Percentiles rank a stretch among this genome's conserved stretches.
Conservation (phyloP, 2,329 filamentous ascomycete species). For the Trichoderma oligosporum region DNA sequence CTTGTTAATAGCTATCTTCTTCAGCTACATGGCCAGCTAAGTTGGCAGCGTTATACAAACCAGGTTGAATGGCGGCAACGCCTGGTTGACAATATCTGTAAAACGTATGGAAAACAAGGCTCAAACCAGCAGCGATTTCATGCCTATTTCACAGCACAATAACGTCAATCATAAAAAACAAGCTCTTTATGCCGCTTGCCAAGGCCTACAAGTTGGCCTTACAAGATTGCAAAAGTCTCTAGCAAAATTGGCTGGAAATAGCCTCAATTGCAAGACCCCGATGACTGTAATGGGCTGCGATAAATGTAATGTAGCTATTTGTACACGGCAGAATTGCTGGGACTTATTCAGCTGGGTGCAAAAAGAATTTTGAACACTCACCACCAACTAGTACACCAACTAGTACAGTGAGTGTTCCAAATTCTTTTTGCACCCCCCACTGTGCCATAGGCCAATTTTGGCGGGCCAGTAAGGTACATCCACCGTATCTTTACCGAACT, state of each 20-base stretch:
- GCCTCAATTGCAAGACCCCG: neutral
- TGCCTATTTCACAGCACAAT: neutral
- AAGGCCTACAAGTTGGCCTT: neutral
- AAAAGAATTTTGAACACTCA: too few relatives aligned
- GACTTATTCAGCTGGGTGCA: too few relatives aligned
- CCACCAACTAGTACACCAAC: too few relatives aligned
- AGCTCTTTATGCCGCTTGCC: neutral
- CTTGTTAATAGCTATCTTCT: neutral
- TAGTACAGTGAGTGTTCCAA: too few relatives aligned
- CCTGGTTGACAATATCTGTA: neutral
- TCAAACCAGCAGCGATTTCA: neutral
- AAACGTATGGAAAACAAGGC: neutral
- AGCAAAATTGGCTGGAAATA: neutral
- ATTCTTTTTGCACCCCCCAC: too few relatives aligned
- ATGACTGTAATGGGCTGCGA: neutral
- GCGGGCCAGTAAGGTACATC: too few relatives aligned
- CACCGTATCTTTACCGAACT: too few relatives aligned
- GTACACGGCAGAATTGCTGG: neutral
- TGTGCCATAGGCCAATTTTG: neutral
- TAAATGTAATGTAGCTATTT: neutral
- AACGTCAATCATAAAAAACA: neutral
- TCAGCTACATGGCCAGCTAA: neutral
- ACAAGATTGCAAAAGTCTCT: neutral
- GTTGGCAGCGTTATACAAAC: neutral
- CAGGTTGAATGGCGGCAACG: neutral